These are phyloP conservation scores for Colletotrichum salicis DNA, from an alignment of 2,329 filamentous ascomycete genomes.

Conservation along the genomic window DNA sequence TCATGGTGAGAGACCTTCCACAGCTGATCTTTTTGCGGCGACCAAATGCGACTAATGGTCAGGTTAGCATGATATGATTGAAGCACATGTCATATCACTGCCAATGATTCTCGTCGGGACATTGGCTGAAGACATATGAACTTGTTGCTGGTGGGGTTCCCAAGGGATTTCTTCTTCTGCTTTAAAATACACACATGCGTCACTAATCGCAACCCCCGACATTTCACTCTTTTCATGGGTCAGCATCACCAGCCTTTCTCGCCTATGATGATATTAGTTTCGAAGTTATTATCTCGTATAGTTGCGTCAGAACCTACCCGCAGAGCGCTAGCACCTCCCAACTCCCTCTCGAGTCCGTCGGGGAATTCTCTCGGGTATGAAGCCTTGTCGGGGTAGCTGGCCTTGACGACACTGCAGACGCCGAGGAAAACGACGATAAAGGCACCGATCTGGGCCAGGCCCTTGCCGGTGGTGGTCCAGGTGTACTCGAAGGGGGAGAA, in stretches of 20 bases:
- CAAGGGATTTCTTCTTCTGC: constrained; percentile 33
- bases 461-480: constrained; percentile 78
- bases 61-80: background rate
- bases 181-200: constrained; percentile 34
- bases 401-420: constrained; percentile 74
- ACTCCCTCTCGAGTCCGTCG: constrained; percentile 77
- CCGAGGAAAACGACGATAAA: constrained; percentile 74
- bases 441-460: constrained; percentile 72
- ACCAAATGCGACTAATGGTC: background rate
- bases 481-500: constrained; percentile 92
- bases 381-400: constrained; percentile 77
- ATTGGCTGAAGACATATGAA: constrained; percentile 22
- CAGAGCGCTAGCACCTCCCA: constrained; percentile 75
- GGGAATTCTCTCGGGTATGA: constrained; percentile 77
- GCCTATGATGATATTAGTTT: constrained; percentile 51
- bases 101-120: background rate
- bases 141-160: constrained; percentile 21
- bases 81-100: background rate
- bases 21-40: background rate
- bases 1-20: background rate
- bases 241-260: constrained; percentile 64
- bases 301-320: constrained; percentile 64
- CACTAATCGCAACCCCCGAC: constrained; percentile 15
- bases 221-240: constrained; percentile 52
- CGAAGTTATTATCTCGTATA: background rate